These are phyloP conservation scores for Macadamia tetraphylla DNA, from an alignment of 164 flowering plant species.

Conservation along the genomic window DNA sequence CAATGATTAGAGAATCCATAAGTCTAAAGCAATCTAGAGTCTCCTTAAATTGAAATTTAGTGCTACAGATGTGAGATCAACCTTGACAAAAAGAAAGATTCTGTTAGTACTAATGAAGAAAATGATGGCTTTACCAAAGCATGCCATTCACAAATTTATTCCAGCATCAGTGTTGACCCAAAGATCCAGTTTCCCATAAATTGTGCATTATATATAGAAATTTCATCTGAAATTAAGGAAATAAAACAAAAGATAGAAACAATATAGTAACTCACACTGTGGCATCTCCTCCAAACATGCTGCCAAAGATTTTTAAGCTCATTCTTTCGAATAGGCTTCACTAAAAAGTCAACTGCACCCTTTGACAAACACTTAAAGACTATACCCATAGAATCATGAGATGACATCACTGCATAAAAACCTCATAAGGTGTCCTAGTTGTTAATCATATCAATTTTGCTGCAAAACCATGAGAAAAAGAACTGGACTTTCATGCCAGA, in stretches of 20 bases:
- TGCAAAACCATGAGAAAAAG: neutral
- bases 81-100: neutral
- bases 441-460: conserved; percentile 16
- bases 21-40: neutral
- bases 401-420: conserved; percentile 68
- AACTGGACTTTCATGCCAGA: conserved; percentile 3
- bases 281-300: conserved; percentile 68
- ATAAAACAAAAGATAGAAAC: neutral
- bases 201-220: conserved; percentile 4
- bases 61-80: conserved; percentile 5
- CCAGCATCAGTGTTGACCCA: conserved; percentile 1
- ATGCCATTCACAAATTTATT: conserved; percentile 3
- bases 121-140: neutral
- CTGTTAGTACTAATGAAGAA: conserved; percentile 4
- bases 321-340: conserved; percentile 70
- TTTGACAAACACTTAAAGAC: conserved; percentile 66
- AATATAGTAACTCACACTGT: conserved; percentile 43
- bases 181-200: neutral
- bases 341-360: conserved; percentile 68
- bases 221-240: conserved; percentile 3
- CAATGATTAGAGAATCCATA: neutral
- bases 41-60: neutral
- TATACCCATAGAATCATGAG: conserved; percentile 65
- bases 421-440: conserved; percentile 26
- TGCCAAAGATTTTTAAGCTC: conserved; percentile 79